These are phyloP conservation scores for Odontarrhena argentea DNA, from an alignment of 345 rosid species.

Conservation along the genomic window DNA sequence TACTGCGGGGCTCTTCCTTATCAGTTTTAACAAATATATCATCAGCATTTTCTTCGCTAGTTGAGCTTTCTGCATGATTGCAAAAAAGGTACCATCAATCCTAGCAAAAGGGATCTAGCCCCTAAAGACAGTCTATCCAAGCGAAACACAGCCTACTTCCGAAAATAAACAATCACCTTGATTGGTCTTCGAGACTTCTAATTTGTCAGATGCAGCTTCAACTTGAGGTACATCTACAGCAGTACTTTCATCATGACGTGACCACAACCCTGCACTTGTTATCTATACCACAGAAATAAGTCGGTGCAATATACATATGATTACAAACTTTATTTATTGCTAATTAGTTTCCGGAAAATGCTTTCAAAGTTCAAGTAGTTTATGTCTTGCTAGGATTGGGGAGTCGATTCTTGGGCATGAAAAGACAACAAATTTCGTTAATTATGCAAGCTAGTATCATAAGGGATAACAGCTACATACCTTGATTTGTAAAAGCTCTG, in stretches of 20 bases:
- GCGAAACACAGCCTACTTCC: constrained; percentile 59
- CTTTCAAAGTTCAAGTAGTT: background rate
- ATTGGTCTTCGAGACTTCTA: constrained; percentile 51
- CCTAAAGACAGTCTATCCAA: constrained; percentile 52
- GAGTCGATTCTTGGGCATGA: background rate
- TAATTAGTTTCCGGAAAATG: constrained; percentile 1
- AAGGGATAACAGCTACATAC: constrained; percentile 37
- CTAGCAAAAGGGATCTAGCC: constrained; percentile 52
- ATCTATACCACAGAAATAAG: constrained; percentile 58
- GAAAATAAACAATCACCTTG: constrained; percentile 51
- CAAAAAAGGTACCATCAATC: constrained; percentile 52
- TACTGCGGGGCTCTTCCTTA: constrained; percentile 56
- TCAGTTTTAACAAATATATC: constrained; percentile 50
- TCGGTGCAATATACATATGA: constrained; percentile 15
- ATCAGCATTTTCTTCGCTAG: constrained; percentile 47
- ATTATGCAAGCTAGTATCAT: background rate
- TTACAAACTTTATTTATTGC: background rate
- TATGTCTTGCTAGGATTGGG: background rate
- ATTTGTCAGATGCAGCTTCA: constrained; percentile 41
- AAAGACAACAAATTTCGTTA: background rate
- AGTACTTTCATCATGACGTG: constrained; percentile 53
- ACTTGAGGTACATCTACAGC: constrained; percentile 43
- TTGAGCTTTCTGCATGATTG: constrained; percentile 57
- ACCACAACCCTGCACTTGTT: constrained; percentile 93
- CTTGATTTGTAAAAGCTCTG: constrained; percentile 83